Conservation (phyloP, 345 rosid genomes). For the Conringia planisiliqua region DNA sequence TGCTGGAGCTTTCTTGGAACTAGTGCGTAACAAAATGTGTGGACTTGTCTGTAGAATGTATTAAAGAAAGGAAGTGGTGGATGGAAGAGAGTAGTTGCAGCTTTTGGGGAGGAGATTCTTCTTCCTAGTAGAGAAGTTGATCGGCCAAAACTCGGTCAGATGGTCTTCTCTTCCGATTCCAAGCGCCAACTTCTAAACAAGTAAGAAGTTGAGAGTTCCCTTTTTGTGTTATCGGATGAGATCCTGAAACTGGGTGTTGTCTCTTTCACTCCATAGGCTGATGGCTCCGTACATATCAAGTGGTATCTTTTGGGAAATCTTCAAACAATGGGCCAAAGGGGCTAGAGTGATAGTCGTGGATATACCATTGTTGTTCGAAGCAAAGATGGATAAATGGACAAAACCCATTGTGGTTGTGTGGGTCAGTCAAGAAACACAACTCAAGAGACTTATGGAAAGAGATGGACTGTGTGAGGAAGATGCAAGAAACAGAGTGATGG, state of each 20-base stretch:
- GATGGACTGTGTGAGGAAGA: slow-evolving; percentile 61
- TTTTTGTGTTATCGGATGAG: background rate
- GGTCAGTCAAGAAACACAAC: slow-evolving; percentile 75
- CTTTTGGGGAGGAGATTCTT: slow-evolving; percentile 61
- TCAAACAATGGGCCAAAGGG: slow-evolving; percentile 74
- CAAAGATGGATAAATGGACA: slow-evolving; percentile 81
- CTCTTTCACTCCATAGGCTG: slow-evolving; percentile 39
- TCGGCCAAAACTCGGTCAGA: slow-evolving; percentile 67
- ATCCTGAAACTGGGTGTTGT: background rate
- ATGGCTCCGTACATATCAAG: slow-evolving; percentile 80
- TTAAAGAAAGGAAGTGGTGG: slow-evolving; percentile 62
- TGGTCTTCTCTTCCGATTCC: slow-evolving; percentile 75
- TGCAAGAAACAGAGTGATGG: slow-evolving; percentile 68
- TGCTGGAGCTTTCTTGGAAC: too few relatives aligned
- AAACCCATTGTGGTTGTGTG: slow-evolving; percentile 60
- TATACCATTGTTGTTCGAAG: slow-evolving; percentile 80
- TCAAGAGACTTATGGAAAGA: slow-evolving; percentile 68
- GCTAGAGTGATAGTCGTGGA: slow-evolving; percentile 71
- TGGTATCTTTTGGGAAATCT: slow-evolving; percentile 60
- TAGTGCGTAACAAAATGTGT: too few relatives aligned
- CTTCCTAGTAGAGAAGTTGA: slow-evolving; percentile 60
- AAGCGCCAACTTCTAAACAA: slow-evolving; percentile 80
- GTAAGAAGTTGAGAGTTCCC: slow-evolving; percentile 25
- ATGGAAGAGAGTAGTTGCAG: slow-evolving; percentile 55
- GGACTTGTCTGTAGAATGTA: slow-evolving; percentile 41